A percentile compares a stretch with the other conserved stretches of the same genome.
phyloP scores from a whole-genome alignment of 257 asterid genomes.

The Jasminum sambac region DNA sequence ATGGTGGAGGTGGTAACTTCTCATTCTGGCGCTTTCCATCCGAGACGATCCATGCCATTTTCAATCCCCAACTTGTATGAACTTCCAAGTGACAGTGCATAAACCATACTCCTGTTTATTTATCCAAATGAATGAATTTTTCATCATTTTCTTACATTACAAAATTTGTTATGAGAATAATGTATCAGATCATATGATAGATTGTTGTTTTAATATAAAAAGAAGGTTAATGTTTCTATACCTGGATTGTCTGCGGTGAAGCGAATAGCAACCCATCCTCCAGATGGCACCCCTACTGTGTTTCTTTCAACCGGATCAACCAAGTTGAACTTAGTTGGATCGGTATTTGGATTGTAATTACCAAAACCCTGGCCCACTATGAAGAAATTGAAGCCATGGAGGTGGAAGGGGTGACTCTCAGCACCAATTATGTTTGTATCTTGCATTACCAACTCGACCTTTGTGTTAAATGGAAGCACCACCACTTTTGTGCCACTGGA shows the following conservation, averaged over 20 bases:
- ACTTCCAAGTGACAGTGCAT: constrained; percentile 79
- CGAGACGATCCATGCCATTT: constrained; percentile 69
- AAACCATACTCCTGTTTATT: constrained; percentile 58
- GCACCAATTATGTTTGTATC: constrained; percentile 61
- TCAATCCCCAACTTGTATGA: constrained; percentile 76
- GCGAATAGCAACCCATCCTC: constrained; percentile 69
- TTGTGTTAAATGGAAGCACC: constrained; percentile 43
- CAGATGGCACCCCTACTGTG: constrained; percentile 61
- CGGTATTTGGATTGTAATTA: constrained; percentile 52
- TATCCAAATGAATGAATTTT: background rate
- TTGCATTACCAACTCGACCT: constrained; percentile 61
- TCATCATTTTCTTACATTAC: background rate
- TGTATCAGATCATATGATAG: background rate
- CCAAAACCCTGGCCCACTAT: constrained; percentile 61
- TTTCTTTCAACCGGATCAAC: constrained; percentile 66
- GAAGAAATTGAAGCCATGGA: constrained; percentile 70
- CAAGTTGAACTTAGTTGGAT: constrained; percentile 51
- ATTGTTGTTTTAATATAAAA: background rate
- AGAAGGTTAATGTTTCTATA: constrained; percentile 1
- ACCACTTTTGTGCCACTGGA: constrained; percentile 50
- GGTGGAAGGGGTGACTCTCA: constrained; percentile 68
- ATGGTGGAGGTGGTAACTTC: constrained; percentile 66
- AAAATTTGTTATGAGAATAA: background rate
- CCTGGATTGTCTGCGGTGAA: constrained; percentile 76
- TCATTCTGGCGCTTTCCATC: constrained; percentile 55